Base-by-base conservation (phyloP, 805 yeast species). In the Schizosaccharomyces cryophilus region DNA sequence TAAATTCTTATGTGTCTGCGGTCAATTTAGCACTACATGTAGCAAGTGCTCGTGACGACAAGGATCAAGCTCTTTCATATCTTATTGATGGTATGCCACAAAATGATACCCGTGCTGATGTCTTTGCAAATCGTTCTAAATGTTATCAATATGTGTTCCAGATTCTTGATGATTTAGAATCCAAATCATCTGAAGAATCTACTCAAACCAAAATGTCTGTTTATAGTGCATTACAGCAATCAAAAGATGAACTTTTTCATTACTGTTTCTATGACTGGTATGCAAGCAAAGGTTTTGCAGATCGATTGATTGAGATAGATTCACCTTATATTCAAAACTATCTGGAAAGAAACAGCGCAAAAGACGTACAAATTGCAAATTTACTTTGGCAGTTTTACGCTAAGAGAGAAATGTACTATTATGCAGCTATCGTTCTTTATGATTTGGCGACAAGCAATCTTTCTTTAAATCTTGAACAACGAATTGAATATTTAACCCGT, bases 181-280 rank as follows among this genome's bases (percentile, higher is more conserved):
- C 80, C 11, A 83, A 86, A 19, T 15, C 45, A 0, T 74, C 82
- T 55, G 75, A 75, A 17, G 56, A 51, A 11, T 51, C 56, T 21
- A 24, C 67, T 61, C 69, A 69, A 13, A 63, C 69, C 5, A 61
- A 51, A 11, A 19, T 56, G 30, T 7, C 61, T 60, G 54, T 93
- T 40, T 89, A 89, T 69, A 77, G 78, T 7, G 77, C 83, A 19
- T 86, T 93, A 62, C 81, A 88, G 66, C 78, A 79, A 19, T 82
- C 83, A 61, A 76, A 79, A 56, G 97, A 93, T 69, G 85, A 83
- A 67, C 70, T 81, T n/a, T 93, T 93, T 77, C 98, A 93, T 65
- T 87, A 83, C 71, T 85, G 86, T 64, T 79, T 93, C 65, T 93
- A 93, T 70, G 90, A 87, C 69, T 93, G 97, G 96, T 82, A 87